Conservation (phyloP, 2,329 filamentous ascomycete genomes). For the Pseudogymnoascus sp. region DNA sequence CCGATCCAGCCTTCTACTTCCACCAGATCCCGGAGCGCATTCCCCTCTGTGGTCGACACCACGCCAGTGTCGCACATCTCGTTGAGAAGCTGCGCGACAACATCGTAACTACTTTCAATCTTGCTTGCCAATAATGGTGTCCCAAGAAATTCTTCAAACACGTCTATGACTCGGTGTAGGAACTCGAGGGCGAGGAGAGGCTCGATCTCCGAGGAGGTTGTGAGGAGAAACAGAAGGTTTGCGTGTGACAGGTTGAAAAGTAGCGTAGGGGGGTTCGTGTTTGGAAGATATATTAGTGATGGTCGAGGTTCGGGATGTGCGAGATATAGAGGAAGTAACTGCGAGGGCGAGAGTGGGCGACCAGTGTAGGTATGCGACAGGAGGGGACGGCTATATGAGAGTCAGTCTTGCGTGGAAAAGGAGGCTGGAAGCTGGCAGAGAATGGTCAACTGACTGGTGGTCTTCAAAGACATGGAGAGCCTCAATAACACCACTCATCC, state of each 20-base stretch:
- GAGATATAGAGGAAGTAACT: constrained; percentile 79
- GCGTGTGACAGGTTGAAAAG: constrained; percentile 84
- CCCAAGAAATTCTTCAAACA: constrained; percentile 88
- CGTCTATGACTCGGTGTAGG: constrained; percentile 84
- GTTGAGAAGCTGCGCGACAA: constrained; percentile 81
- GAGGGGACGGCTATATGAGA: constrained; percentile 59
- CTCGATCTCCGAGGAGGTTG: constrained; percentile 78
- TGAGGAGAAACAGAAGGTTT: constrained; percentile 76
- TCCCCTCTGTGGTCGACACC: constrained; percentile 86
- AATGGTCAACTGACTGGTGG: constrained; percentile 57
- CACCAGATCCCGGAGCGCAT: constrained; percentile 82
- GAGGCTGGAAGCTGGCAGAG: constrained; percentile 9
- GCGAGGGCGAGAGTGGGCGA: constrained; percentile 65
- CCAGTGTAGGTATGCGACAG: constrained; percentile 84
- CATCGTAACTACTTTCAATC: constrained; percentile 85
- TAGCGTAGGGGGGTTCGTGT: constrained; percentile 74
- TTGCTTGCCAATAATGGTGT: constrained; percentile 77
- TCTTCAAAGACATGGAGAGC: constrained; percentile 97
- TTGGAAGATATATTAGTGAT: constrained; percentile 76
- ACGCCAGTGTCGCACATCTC: constrained; percentile 95
- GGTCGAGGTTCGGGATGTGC: constrained; percentile 73
- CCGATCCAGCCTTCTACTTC: constrained; percentile 87
- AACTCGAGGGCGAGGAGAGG: constrained; percentile 89
- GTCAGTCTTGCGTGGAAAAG: constrained; percentile 4
- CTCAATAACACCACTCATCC: constrained; percentile 82